These are phyloP conservation scores for Lasiosphaeria miniovina DNA, from an alignment of 495 filamentous ascomycete species.

Conservation along the genomic window DNA sequence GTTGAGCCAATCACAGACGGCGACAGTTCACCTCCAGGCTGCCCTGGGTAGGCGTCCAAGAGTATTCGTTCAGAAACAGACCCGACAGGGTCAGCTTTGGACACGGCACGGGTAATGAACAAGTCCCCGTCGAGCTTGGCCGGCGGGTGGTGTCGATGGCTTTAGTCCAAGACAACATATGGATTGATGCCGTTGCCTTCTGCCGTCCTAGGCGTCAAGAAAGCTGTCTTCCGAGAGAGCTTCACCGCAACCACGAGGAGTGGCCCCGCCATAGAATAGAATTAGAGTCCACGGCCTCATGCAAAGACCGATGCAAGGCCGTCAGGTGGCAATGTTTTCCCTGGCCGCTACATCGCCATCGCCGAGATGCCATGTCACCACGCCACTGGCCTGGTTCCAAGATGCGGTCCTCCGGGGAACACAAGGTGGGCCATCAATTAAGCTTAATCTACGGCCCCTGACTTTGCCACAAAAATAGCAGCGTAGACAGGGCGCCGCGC, in stretches of 20 bases:
- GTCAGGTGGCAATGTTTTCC: slow-evolving; percentile 18
- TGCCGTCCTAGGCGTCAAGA: background rate
- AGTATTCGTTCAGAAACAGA: no score
- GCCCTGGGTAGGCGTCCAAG: background rate
- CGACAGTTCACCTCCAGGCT: background rate
- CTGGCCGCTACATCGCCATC: slow-evolving; percentile 4
- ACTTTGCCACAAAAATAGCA: slow-evolving; percentile 39
- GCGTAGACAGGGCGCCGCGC: slow-evolving; percentile 14
- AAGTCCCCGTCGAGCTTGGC: no score
- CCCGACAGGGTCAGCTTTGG: no score
- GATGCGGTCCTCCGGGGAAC: slow-evolving; percentile 16
- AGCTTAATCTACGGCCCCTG: slow-evolving; percentile 41
- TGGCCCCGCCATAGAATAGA: no score
- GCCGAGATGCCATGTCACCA: slow-evolving; percentile 11
- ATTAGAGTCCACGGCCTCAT: background rate
- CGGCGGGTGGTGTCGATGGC: no score
- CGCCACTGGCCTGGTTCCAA: slow-evolving; percentile 17
- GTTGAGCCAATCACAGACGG: slow-evolving; percentile 8
- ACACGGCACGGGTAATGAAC: slow-evolving; percentile 23
- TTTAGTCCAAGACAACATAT: background rate
- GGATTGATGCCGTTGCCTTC: background rate
- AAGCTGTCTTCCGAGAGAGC: no score
- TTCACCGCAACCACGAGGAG: no score
- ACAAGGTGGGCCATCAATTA: slow-evolving; percentile 28
- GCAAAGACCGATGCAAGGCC: background rate